Base-by-base conservation (phyloP, 2,329 filamentous ascomycete species). In the Verticillium nonalfalfae region DNA sequence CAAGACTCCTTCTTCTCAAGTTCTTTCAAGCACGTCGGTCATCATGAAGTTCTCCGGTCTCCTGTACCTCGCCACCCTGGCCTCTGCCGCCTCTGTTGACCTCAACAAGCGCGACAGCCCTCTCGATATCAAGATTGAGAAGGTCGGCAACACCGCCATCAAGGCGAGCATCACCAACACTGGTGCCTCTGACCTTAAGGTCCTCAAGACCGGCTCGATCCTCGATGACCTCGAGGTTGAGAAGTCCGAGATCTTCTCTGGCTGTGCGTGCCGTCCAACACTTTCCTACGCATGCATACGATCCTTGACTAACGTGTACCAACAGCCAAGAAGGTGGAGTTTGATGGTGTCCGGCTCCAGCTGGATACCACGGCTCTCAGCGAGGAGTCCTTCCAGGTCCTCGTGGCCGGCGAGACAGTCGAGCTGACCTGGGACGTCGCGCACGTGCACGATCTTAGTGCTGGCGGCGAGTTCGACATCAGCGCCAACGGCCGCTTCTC, bases 401-500 rank as follows among this genome's bases (percentile, higher is more conserved):
- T 87, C 60, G 72, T 72, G 4, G 73, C 78, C 4, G 78, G 79
- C 57, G 71, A 83, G 70, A 80, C 81, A 9, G 75, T 86, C 64
- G 78, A 81, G 66, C 73, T 81, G 36, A 78, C 76, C 50, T 83
- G 86, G 62, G 81, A 86, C 66, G 75, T 84, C 36, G 84, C 81
- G 38, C 76, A 84, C 69, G 77, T 81, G 2, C 83, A 86, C 70
- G 79, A 85, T 64, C 76, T 81, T 58, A 75, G 73, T 56, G 63
- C 71, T 7, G 81, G 82, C 58, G 86, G 86, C 62, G 74, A 76
- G 58, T 86, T 85, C 68, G 80, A 81, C 60, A 72, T 90, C 57
- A 76, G 80, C 60, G 79, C 85, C 5, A 74, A 75, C 4, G 88
- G 88, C 6, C 76, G 79, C 11, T 77, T 90, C 54, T 81, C 84